Evolutionary conservation across 139 green algal species (phyloP).

Genomic region (Parachlorella kessleri): DNA sequence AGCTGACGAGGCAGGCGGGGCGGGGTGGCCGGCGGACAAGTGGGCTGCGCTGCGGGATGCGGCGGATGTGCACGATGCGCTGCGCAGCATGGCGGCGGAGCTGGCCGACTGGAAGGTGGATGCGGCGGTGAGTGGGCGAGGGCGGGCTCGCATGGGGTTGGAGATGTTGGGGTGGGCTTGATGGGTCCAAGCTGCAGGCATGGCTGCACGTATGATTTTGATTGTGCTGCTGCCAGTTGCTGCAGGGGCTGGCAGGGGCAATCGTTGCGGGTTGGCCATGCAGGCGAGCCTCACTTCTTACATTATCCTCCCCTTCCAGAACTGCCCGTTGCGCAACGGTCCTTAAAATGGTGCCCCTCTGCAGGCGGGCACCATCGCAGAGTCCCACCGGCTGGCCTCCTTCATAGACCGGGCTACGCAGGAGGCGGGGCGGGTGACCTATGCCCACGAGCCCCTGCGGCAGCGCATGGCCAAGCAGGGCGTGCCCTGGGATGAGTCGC

Average conservation of each 20-base stretch:
- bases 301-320: no score
- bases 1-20: neutral
- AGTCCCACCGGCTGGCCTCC: constrained; percentile 28
- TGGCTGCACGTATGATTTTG: no score
- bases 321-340: no score
- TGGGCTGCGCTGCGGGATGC: constrained; percentile 10
- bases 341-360: no score
- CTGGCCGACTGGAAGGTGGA: constrained; percentile 16
- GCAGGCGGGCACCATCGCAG: constrained; percentile 5
- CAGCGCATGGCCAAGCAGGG: constrained; percentile 30
- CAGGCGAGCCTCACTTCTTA: no score
- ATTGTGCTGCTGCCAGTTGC: no score
- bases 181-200: no score
- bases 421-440: neutral
- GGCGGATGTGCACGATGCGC: neutral
- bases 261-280: no score
- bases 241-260: no score
- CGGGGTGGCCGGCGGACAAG: neutral
- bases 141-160: no score
- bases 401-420: neutral
- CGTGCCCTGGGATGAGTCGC: constrained; percentile 46
- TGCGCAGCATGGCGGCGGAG: constrained; percentile 5
- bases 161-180: no score
- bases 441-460: constrained; percentile 29
- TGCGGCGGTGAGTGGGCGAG: neutral